Percentiles rank a stretch among this genome's conserved stretches.
These are phyloP conservation scores for Lagerstroemia fauriei DNA, from an alignment of 441 rosid genomes.

Conservation along the genomic window DNA sequence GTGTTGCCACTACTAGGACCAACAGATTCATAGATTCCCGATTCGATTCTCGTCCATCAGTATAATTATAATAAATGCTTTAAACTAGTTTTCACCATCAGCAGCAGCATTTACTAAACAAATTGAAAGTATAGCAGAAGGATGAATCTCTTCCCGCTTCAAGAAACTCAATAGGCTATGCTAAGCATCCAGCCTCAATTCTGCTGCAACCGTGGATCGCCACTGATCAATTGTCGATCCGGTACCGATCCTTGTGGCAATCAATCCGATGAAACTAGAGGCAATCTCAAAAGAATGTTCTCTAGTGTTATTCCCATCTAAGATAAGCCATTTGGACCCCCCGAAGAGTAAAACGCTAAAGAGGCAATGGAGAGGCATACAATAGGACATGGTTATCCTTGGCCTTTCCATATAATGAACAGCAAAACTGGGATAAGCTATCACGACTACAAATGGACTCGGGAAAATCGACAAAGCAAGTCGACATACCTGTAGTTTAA, in stretches of 20 bases:
- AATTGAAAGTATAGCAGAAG: constrained; percentile 29
- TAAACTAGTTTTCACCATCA: no score
- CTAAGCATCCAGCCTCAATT: no score
- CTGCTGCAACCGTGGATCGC: no score
- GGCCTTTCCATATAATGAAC: background rate
- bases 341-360: no score
- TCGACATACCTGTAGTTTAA: background rate
- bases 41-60: no score
- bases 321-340: background rate
- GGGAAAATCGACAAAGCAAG: background rate
- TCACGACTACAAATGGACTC: background rate
- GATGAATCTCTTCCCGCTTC: constrained; percentile 9
- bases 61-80: no score
- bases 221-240: no score
- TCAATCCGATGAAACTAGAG: background rate
- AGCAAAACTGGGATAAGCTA: background rate
- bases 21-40: no score
- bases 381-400: background rate
- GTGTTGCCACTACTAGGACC: no score
- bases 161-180: background rate
- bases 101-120: constrained; percentile 17
- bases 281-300: background rate
- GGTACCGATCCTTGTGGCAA: background rate
- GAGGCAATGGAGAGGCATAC: no score
- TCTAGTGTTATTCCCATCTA: background rate